Base-by-base conservation (phyloP, 257 asterid species). In the Anisodus acutangulus region DNA sequence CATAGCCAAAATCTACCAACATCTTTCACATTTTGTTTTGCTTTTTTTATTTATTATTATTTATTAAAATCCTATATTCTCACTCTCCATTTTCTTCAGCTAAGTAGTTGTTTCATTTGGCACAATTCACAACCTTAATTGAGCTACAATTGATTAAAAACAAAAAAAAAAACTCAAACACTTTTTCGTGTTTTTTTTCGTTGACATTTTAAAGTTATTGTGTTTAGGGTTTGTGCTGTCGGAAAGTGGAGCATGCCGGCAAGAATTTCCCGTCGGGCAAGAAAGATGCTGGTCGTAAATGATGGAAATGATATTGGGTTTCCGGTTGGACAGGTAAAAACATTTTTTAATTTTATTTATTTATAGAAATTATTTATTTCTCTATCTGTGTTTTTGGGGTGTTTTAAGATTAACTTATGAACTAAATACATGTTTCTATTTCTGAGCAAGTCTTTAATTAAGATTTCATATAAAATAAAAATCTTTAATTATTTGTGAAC, bases 141-240 rank as follows among this genome's bases (percentile, higher is more conserved):
- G 19, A 68, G 19, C 3, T 19, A 72, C 37, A 31, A 31, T 31
- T 31, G 35, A 31, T 31, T 26, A 26, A 78, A 35, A 22, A 53
- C 7, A 8, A 39, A 41, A 5, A 59, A 35, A 51, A 4, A 1
- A 11, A 37, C 35, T 31, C 1, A 31, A 6, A 67, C 22, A 66
- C 5, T 66, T 64, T 41, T 41, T 57, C 15, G 3, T 13, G 13
- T 15, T 70, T 22, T 59, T 5, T 0, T 31, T 31, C 11, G 4
- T 43, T 35, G 10, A 58, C 7, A 19, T 39, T 80, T 8, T 80
- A 8, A 4, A 16, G 6, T 49, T 76, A 26, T 31, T 53, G 22
- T 41, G 35, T 81, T 81, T 45, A 81, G 60, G 78, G 49, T 63
- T 81, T 41, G 45, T 41, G 26, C 26, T 22, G 45, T 70, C 13